phyloP scores from a whole-genome alignment of 345 rosid genomes.

The Salix suchowensis region DNA sequence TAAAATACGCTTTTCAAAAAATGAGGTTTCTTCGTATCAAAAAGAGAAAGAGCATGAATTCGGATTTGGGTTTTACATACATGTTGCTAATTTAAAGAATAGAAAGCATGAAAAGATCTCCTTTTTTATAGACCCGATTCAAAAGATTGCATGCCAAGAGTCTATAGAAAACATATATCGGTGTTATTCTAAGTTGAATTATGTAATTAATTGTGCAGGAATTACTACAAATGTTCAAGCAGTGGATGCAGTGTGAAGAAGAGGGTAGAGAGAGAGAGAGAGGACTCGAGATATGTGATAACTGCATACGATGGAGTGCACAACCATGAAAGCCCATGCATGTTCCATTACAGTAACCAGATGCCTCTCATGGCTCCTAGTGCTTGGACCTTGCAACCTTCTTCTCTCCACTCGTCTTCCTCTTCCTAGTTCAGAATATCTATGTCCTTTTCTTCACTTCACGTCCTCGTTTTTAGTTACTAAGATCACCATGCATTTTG shows the following conservation, averaged over 20 bases:
- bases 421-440: not conserved
- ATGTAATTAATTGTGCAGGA: constrained; percentile 3
- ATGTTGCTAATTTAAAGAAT: no score
- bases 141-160: no score
- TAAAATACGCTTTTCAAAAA: no score
- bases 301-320: constrained; percentile 27
- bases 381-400: constrained; percentile 10
- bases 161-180: no score
- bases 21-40: no score
- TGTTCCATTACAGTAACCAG: constrained; percentile 31
- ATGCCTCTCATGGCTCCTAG: constrained; percentile 10
- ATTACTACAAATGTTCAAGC: constrained; percentile 25
- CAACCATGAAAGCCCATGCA: constrained; percentile 42
- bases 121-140: no score
- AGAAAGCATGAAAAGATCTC: no score
- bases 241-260: constrained; percentile 27
- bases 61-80: no score
- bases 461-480: not conserved
- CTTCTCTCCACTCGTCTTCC: constrained; percentile 14
- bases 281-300: constrained; percentile 22
- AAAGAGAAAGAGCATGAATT: no score
- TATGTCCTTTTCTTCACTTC: not conserved
- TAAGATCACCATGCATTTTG: not conserved
- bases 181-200: not conserved
- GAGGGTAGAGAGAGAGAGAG: constrained; percentile 26